Conservation (phyloP, 2,329 filamentous ascomycete species). For the Talaromyces sp. region DNA sequence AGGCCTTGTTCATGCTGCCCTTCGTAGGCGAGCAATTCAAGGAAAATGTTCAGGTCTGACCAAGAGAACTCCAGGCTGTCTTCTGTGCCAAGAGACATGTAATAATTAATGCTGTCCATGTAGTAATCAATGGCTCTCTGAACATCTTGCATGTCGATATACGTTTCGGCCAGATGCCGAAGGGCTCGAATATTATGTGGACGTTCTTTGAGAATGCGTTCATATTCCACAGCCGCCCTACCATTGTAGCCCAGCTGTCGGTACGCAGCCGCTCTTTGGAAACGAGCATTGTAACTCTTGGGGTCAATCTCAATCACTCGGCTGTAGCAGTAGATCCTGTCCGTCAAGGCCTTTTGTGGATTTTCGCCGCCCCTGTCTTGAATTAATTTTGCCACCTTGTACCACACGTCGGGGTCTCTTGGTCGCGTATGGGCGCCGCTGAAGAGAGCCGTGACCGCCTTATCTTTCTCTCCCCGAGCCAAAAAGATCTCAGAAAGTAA, state of each 20-base stretch:
- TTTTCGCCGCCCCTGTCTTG: constrained; percentile 44
- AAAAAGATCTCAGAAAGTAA: constrained; percentile 56
- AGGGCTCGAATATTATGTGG: constrained; percentile 52
- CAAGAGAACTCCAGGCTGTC: constrained; percentile 54
- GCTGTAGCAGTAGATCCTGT: constrained; percentile 50
- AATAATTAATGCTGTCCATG: constrained; percentile 48
- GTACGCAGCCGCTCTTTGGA: constrained; percentile 52
- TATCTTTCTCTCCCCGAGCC: constrained; percentile 51
- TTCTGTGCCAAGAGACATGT: constrained; percentile 38
- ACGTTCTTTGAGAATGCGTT: constrained; percentile 48
- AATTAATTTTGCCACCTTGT: constrained; percentile 52
- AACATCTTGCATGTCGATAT: constrained; percentile 47
- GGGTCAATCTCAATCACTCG: constrained; percentile 50
- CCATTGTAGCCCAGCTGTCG: constrained; percentile 44
- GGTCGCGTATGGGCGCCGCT: constrained; percentile 54
- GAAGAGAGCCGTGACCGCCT: constrained; percentile 52
- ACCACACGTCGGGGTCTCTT: constrained; percentile 53
- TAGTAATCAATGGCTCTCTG: constrained; percentile 47
- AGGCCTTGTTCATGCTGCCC: constrained; percentile 63
- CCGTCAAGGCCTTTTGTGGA: constrained; percentile 36
- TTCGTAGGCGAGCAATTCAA: constrained; percentile 68
- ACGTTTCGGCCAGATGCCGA: constrained; percentile 52
- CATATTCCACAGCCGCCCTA: constrained; percentile 47
- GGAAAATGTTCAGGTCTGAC: constrained; percentile 80
- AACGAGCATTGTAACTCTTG: constrained; percentile 48